Evolutionary conservation across 129 eudicot genomes (phyloP).

Genomic region (Dittrichia graveolens): DNA sequence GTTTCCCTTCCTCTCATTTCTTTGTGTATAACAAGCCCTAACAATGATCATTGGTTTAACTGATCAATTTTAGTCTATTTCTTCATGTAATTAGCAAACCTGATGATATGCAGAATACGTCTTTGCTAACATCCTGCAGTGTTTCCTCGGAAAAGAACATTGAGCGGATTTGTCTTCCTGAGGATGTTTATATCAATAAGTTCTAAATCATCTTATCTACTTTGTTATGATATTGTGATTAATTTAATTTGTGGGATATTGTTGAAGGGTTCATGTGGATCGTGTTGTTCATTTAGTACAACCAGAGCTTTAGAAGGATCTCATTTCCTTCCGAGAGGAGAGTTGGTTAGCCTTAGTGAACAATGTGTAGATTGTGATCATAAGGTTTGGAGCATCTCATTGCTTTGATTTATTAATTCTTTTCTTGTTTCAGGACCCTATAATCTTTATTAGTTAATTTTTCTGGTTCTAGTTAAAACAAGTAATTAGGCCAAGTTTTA

Average conservation of each 20-base stretch:
- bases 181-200: constrained; percentile 67
- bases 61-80: background rate
- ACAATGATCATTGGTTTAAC: background rate
- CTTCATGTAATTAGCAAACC: background rate
- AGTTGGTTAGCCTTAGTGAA: no score
- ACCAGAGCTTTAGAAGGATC: no score
- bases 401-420: background rate
- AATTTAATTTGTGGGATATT: background rate
- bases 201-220: constrained; percentile 17
- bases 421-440: background rate
- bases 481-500: background rate
- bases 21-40: background rate
- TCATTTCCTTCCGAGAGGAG: no score
- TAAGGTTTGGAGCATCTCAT: background rate
- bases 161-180: constrained; percentile 64
- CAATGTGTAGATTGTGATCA: no score
- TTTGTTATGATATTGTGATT: no score
- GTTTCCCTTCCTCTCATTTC: background rate
- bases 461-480: background rate
- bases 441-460: background rate
- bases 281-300: no score
- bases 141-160: constrained; percentile 71
- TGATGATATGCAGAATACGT: background rate
- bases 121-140: constrained; percentile 42
- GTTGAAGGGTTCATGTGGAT: no score